phyloP scores from a whole-genome alignment of 129 eudicot species.

The Apium graveolens region DNA sequence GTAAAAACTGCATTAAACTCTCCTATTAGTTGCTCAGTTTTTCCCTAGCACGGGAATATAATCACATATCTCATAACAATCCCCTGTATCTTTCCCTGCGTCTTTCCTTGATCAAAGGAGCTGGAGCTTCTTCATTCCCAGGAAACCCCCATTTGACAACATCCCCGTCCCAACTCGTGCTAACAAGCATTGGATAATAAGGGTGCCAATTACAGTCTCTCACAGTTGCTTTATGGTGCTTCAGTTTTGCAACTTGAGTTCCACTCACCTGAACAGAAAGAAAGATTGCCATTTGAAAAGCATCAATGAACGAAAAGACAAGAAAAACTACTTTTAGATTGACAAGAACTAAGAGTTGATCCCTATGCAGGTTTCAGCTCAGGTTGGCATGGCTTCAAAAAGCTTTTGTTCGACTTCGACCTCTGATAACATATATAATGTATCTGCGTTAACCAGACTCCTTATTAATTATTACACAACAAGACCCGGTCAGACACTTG shows the following conservation, averaged over 20 bases:
- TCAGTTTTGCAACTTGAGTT: conserved; percentile 53
- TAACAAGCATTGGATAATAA: conserved; percentile 65
- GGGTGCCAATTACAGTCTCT: conserved; percentile 98
- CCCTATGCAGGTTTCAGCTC: not conserved
- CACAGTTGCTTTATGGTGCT: conserved; percentile 70
- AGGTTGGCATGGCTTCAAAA: not conserved
- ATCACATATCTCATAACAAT: conserved; percentile 13
- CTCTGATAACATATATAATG: not conserved
- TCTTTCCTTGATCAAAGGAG: conserved; percentile 18
- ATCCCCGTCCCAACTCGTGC: conserved; percentile 85
- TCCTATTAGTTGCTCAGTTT: not conserved
- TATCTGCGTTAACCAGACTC: not conserved
- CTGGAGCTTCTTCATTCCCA: conserved; percentile 37
- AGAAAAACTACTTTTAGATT: not conserved
- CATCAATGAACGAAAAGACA: not conserved
- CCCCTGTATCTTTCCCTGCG: conserved; percentile 21
- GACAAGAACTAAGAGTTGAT: not conserved
- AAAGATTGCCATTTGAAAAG: not conserved
- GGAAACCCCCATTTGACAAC: conserved; percentile 74
- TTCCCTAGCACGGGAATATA: not conserved
- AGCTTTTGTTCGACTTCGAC: not conserved
- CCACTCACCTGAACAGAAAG: conserved; percentile 55
- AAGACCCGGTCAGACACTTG: not conserved
- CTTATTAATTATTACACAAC: not conserved
- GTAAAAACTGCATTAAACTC: not conserved